phyloP scores from a whole-genome alignment of 1,284 basidiomycete species.

The Cryptococcus sp. region DNA sequence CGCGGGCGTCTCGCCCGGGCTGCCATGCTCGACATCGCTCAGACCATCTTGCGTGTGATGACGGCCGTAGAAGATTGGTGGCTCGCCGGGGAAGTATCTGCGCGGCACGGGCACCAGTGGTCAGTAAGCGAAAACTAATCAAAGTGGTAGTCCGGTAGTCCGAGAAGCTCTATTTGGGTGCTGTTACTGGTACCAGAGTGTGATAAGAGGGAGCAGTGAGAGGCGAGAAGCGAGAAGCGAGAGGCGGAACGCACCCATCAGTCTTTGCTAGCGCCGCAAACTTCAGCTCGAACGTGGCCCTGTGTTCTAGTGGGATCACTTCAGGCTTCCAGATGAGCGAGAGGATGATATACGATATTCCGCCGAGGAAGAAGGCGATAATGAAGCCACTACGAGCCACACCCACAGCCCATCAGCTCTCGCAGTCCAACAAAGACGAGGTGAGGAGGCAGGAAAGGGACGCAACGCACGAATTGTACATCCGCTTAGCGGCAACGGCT shows the following conservation, averaged over 20 bases:
- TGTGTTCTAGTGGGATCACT: not conserved
- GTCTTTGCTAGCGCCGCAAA: not conserved
- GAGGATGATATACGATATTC: not conserved
- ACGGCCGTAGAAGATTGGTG: slow-evolving; percentile 2
- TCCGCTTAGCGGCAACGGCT: slow-evolving; percentile 2
- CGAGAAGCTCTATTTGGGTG: too few relatives aligned
- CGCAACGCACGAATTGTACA: slow-evolving; percentile 3
- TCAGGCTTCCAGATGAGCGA: not conserved
- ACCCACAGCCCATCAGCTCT: too few relatives aligned
- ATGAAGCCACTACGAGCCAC: slow-evolving; percentile 1
- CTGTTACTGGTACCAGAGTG: too few relatives aligned
- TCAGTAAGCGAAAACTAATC: too few relatives aligned
- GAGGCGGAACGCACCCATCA: not conserved
- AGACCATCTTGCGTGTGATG: not conserved
- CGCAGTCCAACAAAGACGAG: too few relatives aligned
- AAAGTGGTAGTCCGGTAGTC: too few relatives aligned
- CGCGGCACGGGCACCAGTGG: not conserved
- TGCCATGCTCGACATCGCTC: not conserved
- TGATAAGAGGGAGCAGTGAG: too few relatives aligned
- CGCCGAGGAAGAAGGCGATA: slow-evolving; percentile 4
- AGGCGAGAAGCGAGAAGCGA: too few relatives aligned
- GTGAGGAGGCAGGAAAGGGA: not conserved
- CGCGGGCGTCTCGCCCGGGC: not conserved
- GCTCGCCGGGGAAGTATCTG: slow-evolving; percentile 7
- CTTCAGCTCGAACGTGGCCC: not conserved